A percentile compares a stretch with the other conserved stretches of the same genome.
phyloP scores from a whole-genome alignment of 768 basidiomycete genomes.

The Leccinum boreale region DNA sequence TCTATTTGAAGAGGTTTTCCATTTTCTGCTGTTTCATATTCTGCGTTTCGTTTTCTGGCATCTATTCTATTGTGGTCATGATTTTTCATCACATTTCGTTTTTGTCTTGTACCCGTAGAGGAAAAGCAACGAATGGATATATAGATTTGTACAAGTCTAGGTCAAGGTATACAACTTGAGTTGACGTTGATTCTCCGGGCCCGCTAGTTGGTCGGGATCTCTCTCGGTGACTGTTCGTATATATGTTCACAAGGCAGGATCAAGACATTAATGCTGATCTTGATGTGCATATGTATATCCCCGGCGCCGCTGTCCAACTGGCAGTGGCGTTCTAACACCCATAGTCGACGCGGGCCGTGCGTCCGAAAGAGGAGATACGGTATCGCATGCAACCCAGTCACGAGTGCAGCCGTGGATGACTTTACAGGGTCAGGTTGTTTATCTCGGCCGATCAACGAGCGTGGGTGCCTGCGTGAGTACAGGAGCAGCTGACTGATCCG shows the following conservation, averaged over 20 bases:
- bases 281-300: not conserved
- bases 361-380: not conserved
- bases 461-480: not conserved
- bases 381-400: not conserved
- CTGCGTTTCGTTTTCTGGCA: not conserved
- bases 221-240: not conserved
- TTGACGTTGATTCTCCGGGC: not conserved
- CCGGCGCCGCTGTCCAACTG: not conserved
- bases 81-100: not conserved
- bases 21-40: not conserved
- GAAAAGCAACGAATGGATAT: not conserved
- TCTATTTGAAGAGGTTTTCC: not conserved
- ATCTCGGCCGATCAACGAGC: not conserved
- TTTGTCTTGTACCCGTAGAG: constrained; percentile 7
- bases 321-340: not conserved
- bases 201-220: too few species aligned
- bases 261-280: not conserved
- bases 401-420: not conserved
- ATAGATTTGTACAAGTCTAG: not conserved
- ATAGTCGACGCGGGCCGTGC: not conserved
- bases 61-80: not conserved
- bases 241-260: not conserved
- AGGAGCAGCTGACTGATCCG: not conserved
- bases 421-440: not conserved
- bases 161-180: not conserved